A percentile compares a stretch with the other conserved stretches of the same genome.
Conservation (phyloP, 2,329 filamentous ascomycete genomes). For the Escovopsis sp. region DNA sequence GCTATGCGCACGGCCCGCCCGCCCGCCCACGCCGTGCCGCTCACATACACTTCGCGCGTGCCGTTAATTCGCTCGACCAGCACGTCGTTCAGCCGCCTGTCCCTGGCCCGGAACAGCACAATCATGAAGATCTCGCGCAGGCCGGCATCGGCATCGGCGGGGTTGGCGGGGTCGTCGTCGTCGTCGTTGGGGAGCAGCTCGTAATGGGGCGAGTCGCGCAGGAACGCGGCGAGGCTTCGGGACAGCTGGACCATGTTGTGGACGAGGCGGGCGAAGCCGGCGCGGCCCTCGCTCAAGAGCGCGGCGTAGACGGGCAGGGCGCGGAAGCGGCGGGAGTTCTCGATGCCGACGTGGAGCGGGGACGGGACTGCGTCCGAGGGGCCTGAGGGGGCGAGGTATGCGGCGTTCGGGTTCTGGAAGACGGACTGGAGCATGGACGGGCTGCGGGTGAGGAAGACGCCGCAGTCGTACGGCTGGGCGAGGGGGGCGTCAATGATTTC, state of each 20-base stretch:
- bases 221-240: constrained; percentile 47
- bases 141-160: constrained; percentile 23
- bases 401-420: constrained; percentile 74
- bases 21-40: constrained; percentile 65
- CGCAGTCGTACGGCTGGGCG: constrained; percentile 68
- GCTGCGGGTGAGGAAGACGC: constrained; percentile 69
- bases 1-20: constrained; percentile 66
- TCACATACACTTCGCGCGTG: constrained; percentile 64
- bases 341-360: constrained; percentile 73
- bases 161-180: constrained; percentile 5
- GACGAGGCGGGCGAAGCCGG: constrained; percentile 56
- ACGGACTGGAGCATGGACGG: constrained; percentile 41
- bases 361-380: constrained; percentile 37
- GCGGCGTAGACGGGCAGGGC: constrained; percentile 81
- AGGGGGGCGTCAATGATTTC: too few species aligned
- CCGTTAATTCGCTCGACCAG: constrained; percentile 62
- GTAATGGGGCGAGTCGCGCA: constrained; percentile 47
- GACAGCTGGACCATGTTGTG: constrained; percentile 58
- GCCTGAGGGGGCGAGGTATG: constrained; percentile 45
- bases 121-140: constrained; percentile 38
- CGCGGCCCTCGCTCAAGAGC: constrained; percentile 56
- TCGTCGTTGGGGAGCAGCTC: constrained; percentile 45
- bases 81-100: constrained; percentile 43
- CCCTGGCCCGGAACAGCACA: constrained; percentile 62
- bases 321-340: constrained; percentile 83